Percentiles rank a stretch among this genome's conserved stretches.
These are phyloP conservation scores for Aspergillus brasiliensis DNA, from an alignment of 2,329 filamentous ascomycete genomes.

Conservation along the genomic window DNA sequence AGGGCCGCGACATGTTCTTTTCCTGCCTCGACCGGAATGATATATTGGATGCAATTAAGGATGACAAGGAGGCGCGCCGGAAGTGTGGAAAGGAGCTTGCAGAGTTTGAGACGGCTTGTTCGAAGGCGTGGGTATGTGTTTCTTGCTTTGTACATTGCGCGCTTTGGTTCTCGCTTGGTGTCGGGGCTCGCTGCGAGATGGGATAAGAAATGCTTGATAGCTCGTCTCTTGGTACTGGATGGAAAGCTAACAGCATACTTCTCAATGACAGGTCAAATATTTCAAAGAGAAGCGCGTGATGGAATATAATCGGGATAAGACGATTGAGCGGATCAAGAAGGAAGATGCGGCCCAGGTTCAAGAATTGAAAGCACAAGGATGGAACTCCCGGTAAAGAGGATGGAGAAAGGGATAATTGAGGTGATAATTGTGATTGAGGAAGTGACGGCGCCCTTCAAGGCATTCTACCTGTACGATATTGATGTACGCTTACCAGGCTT, in stretches of 20 bases:
- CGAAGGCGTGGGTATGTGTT: constrained; percentile 78
- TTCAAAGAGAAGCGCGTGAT: constrained; percentile 97
- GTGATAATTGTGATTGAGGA: constrained; percentile 18
- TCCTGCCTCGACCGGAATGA: constrained; percentile 77
- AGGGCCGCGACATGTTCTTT: constrained; percentile 85
- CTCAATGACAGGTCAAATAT: constrained; percentile 74
- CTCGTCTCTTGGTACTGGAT: too few species aligned
- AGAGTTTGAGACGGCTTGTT: constrained; percentile 82
- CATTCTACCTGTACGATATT: constrained; percentile 21
- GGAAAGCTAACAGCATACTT: constrained; percentile 15
- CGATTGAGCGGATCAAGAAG: constrained; percentile 71
- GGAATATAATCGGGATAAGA: constrained; percentile 81
- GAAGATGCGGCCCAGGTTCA: constrained; percentile 69
- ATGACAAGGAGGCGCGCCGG: constrained; percentile 58
- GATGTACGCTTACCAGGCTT: not conserved
- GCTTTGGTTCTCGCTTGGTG: not conserved
- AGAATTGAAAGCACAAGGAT: constrained; percentile 47
- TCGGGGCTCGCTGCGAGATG: not conserved
- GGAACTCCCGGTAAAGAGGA: constrained; percentile 19
- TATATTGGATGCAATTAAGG: constrained; percentile 74
- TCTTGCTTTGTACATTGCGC: not conserved
- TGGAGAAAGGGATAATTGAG: not conserved
- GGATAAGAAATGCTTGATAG: not conserved
- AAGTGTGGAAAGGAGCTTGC: constrained; percentile 62
- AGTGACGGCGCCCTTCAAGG: not conserved